Percentiles rank a stretch among this genome's conserved stretches.
These are phyloP conservation scores for Candida nonsorbophila DNA, from an alignment of 805 yeast genomes.

Conservation along the genomic window DNA sequence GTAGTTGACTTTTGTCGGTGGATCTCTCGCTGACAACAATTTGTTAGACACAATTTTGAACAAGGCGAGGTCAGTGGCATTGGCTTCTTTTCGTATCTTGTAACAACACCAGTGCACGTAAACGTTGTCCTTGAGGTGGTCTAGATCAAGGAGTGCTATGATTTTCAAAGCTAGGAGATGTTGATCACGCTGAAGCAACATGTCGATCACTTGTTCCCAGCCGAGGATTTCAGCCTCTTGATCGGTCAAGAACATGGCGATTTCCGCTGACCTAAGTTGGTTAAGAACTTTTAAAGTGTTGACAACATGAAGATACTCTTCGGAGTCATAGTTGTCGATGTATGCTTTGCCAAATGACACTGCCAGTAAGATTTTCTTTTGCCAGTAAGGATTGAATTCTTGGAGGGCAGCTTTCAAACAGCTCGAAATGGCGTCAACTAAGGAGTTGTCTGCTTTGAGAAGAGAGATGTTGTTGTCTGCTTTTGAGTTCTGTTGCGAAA, in stretches of 20 bases:
- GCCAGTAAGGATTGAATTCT: constrained; percentile 77
- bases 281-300: constrained; percentile 64
- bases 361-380: constrained; percentile 72
- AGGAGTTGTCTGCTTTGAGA: constrained; percentile 39
- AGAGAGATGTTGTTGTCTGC: constrained; percentile 70
- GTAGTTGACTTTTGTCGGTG: constrained; percentile 23
- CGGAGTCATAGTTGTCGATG: constrained; percentile 49
- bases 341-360: constrained; percentile 82
- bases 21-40: constrained; percentile 22
- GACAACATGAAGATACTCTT: constrained; percentile 57
- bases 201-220: constrained; percentile 46
- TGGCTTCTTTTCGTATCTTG: constrained; percentile 53
- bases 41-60: constrained; percentile 44
- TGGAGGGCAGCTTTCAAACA: constrained; percentile 72
- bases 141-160: constrained; percentile 41
- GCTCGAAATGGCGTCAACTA: constrained; percentile 57
- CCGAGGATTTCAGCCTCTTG: constrained; percentile 49
- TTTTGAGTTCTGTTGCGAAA: constrained; percentile 66
- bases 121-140: constrained; percentile 37
- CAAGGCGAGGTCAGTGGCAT: constrained; percentile 55
- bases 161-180: constrained; percentile 63
- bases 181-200: constrained; percentile 53
- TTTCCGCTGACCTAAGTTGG: constrained; percentile 54
- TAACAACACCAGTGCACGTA: constrained; percentile 78
- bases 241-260: constrained; percentile 67